phyloP scores from a whole-genome alignment of 306 rosid genomes.

The Acacia acuminata region DNA sequence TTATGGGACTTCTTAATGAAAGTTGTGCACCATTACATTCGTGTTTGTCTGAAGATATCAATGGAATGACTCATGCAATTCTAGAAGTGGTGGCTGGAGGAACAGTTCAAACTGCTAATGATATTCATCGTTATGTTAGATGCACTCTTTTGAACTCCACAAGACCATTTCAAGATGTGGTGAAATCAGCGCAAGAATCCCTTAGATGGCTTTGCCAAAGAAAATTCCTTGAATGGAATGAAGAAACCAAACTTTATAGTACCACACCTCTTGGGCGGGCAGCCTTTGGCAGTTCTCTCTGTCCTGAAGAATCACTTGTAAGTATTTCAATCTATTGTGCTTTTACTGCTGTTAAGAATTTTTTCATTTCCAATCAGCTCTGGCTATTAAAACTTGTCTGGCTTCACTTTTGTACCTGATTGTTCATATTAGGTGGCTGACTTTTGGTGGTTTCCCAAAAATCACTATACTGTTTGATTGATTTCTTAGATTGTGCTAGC shows the following conservation, averaged over 20 bases:
- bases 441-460: neutral
- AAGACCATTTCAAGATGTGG: constrained; percentile 91
- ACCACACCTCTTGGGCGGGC: constrained; percentile 97
- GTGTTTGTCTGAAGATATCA: constrained; percentile 90
- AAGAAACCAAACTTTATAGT: constrained; percentile 76
- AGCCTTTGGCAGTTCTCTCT: constrained; percentile 93
- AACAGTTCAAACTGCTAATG: constrained; percentile 90
- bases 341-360: constrained; percentile 1
- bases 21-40: constrained; percentile 84
- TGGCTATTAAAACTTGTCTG: constrained; percentile 24
- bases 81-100: constrained; percentile 99
- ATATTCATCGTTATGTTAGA: constrained; percentile 87
- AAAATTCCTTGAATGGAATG: constrained; percentile 95
- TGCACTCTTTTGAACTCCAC: constrained; percentile 96
- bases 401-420: constrained; percentile 17
- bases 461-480: constrained; percentile 30
- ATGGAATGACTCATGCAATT: constrained; percentile 98
- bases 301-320: constrained; percentile 98
- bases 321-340: constrained; percentile 31
- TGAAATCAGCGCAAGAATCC: constrained; percentile 97
- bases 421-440: constrained; percentile 23
- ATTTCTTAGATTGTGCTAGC: constrained; percentile 77
- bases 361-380: constrained; percentile 13
- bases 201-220: constrained; percentile 89
- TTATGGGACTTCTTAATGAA: constrained; percentile 74